Evolutionary conservation across 164 flowering plant species (phyloP).

Genomic region (Umbilicus rupestris): DNA sequence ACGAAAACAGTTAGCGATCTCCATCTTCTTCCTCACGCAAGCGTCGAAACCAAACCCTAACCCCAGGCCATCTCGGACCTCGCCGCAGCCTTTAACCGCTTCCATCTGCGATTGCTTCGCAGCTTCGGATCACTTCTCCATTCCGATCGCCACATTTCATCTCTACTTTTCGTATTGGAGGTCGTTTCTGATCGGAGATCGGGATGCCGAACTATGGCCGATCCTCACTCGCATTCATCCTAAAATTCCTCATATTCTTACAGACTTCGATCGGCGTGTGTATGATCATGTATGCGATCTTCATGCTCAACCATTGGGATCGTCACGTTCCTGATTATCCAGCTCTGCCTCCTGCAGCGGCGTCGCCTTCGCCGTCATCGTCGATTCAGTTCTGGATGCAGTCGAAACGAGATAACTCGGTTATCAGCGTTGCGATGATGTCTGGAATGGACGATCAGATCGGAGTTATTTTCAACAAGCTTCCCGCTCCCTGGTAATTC

Average conservation of each 20-base stretch:
- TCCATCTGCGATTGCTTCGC: too few relatives aligned
- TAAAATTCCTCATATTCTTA: constrained; percentile 58
- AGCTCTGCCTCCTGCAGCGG: not conserved
- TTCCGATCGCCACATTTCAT: too few relatives aligned
- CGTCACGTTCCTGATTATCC: not conserved
- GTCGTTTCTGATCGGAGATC: not conserved
- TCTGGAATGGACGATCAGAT: constrained; percentile 16
- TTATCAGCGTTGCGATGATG: not conserved
- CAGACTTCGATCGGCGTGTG: constrained; percentile 58
- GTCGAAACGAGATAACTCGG: too few relatives aligned
- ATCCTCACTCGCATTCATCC: constrained; percentile 21
- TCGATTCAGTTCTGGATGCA: too few relatives aligned
- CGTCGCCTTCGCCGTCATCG: not conserved
- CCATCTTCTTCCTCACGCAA: not conserved
- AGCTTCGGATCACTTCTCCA: too few relatives aligned
- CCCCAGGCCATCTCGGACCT: not conserved
- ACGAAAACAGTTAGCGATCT: too few relatives aligned
- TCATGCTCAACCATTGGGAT: constrained; percentile 2
- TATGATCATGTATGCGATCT: not conserved
- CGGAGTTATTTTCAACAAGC: not conserved
- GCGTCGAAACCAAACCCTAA: constrained; percentile 2
- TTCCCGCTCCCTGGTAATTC: constrained; percentile 1
- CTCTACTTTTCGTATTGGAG: too few relatives aligned
- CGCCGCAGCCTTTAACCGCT: too few relatives aligned
- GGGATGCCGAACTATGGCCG: not conserved